Evolutionary conservation across 768 basidiomycete genomes (phyloP).

Genomic region (Pleurotus ostreatus): DNA sequence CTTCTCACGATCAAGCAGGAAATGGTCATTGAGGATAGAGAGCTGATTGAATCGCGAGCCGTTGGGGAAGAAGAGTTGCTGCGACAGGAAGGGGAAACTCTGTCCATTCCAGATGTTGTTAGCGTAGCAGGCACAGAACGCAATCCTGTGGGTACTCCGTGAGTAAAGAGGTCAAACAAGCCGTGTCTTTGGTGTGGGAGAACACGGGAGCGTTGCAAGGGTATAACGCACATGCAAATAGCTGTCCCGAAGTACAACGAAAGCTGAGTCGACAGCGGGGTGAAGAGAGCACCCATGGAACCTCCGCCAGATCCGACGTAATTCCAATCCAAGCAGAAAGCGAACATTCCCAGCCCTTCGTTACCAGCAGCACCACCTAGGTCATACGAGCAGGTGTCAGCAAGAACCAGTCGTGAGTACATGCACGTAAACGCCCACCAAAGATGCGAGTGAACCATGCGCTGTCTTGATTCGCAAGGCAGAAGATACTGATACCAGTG

Average conservation of each 20-base stretch:
- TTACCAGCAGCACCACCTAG: conserved; percentile 53
- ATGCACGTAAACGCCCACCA: conserved; percentile 23
- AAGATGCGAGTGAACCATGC: conserved; percentile 51
- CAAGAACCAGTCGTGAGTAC: no score
- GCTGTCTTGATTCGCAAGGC: conserved; percentile 45
- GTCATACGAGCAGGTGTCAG: not conserved
- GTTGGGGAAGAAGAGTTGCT: conserved; percentile 37
- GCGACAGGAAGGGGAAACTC: conserved; percentile 54
- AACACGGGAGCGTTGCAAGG: not conserved
- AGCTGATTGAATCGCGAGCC: conserved; percentile 49
- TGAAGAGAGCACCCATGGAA: conserved; percentile 41
- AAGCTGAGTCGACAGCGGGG: conserved; percentile 52
- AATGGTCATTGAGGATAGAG: conserved; percentile 48
- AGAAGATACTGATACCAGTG: conserved; percentile 60
- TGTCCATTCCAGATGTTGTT: conserved; percentile 55
- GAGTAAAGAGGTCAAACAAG: not conserved
- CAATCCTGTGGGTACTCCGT: conserved; percentile 22
- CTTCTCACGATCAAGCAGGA: conserved; percentile 42
- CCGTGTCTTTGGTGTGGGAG: conserved; percentile 3
- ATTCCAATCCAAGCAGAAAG: conserved; percentile 62
- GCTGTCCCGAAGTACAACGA: conserved; percentile 46
- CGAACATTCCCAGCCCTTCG: conserved; percentile 58
- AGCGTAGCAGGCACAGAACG: conserved; percentile 40
- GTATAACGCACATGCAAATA: conserved; percentile 42
- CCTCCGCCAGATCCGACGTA: conserved; percentile 45